phyloP scores from a whole-genome alignment of 805 yeast species.

The Wickerhamomyces ciferrii region DNA sequence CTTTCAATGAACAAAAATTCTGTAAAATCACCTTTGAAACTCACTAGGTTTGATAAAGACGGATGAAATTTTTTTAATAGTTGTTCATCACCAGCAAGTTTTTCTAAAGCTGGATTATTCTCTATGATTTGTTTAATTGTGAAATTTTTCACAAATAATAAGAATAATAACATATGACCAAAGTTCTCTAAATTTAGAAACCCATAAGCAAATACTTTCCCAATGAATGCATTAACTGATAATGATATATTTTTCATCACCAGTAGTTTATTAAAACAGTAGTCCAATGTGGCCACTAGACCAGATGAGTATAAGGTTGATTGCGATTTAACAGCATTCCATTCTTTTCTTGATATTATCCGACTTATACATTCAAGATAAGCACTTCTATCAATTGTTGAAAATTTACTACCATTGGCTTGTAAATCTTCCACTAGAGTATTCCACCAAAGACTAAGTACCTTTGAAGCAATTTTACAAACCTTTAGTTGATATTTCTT shows the following conservation, averaged over 20 bases:
- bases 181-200: constrained; percentile 45
- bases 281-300: neutral
- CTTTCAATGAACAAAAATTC: neutral
- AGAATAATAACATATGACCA: constrained; percentile 46
- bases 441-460: constrained; percentile 7
- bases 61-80: constrained; percentile 1
- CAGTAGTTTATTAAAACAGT: neutral
- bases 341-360: constrained; percentile 19
- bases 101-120: neutral
- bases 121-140: constrained; percentile 27
- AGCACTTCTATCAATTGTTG: constrained; percentile 19
- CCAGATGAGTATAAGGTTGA: neutral
- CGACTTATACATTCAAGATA: constrained; percentile 28
- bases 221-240: constrained; percentile 38
- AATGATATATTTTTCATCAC: constrained; percentile 1
- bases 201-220: constrained; percentile 55
- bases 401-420: constrained; percentile 4
- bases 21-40: constrained; percentile 14
- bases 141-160: constrained; percentile 48
- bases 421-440: constrained; percentile 5
- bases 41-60: constrained; percentile 9
- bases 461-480: neutral
- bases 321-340: constrained; percentile 19
- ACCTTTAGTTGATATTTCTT: neutral
- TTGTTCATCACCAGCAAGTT: neutral